These are phyloP conservation scores for Glomus cerebriforme DNA, from an alignment of 192 early-diverging fungal genomes.

Conservation along the genomic window DNA sequence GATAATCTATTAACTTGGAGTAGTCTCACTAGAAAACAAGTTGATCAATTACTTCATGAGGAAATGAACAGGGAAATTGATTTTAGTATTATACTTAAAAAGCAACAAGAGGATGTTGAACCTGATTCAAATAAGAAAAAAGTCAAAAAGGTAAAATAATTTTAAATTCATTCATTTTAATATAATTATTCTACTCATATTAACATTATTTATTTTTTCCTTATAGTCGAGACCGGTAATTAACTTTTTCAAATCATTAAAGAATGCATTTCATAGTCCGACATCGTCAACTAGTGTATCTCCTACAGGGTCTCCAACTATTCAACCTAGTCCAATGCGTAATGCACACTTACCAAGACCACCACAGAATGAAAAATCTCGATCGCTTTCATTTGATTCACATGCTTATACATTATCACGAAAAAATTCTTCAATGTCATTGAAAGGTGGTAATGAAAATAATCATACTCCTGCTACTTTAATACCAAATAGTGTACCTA, in stretches of 20 bases:
- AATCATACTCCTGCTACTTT: neutral
- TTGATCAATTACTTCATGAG: slow-evolving; percentile 33
- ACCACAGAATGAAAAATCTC: neutral
- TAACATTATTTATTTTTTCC: neutral
- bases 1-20: slow-evolving; percentile 27
- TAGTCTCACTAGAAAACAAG: slow-evolving; percentile 25
- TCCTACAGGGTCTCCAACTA: slow-evolving; percentile 26
- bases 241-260: slow-evolving; percentile 31
- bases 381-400: slow-evolving; percentile 27
- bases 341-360: slow-evolving; percentile 21
- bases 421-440: slow-evolving; percentile 20
- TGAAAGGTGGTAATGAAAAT: neutral
- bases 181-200: no score
- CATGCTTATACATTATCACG: slow-evolving; percentile 1
- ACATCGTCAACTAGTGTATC: slow-evolving; percentile 24
- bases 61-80: slow-evolving; percentile 37
- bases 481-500: neutral
- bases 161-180: no score
- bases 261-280: slow-evolving; percentile 33
- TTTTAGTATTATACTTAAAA: slow-evolving; percentile 27
- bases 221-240: slow-evolving; percentile 21
- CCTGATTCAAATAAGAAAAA: slow-evolving; percentile 13
- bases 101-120: slow-evolving; percentile 15
- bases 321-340: slow-evolving; percentile 17
- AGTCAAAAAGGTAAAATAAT: slow-evolving; percentile 19